These are phyloP conservation scores for Boletus coccyginus DNA, from an alignment of 768 basidiomycete species.

Conservation along the genomic window DNA sequence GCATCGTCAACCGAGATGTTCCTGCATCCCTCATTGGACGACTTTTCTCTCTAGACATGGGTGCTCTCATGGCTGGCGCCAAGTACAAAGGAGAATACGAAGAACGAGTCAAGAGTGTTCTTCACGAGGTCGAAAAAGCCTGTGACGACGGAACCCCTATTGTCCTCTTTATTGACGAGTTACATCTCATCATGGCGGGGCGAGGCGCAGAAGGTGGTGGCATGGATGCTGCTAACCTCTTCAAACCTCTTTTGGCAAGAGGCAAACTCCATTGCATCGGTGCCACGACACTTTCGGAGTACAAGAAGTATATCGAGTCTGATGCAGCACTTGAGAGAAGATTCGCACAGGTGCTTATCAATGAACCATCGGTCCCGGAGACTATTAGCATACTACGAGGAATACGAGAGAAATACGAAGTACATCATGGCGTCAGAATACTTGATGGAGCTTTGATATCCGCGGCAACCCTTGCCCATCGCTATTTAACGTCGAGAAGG, in stretches of 20 bases:
- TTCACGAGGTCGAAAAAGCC: constrained; percentile 92
- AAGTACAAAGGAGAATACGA: constrained; percentile 97
- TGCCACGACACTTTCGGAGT: constrained; percentile 90
- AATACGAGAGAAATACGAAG: constrained; percentile 91
- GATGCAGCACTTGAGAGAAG: constrained; percentile 89
- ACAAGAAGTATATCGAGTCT: constrained; percentile 90
- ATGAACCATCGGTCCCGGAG: constrained; percentile 86
- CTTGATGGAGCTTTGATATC: constrained; percentile 83
- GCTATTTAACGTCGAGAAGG: constrained; percentile 81
- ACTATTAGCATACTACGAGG: constrained; percentile 94
- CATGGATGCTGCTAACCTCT: constrained; percentile 91
- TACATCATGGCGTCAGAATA: constrained; percentile 88
- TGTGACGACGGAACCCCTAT: constrained; percentile 73
- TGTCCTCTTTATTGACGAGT: constrained; percentile 93
- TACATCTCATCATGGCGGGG: constrained; percentile 93
- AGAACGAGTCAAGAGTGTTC: constrained; percentile 89
- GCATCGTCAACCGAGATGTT: constrained; percentile 92
- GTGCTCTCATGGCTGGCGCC: constrained; percentile 90
- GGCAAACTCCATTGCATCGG: constrained; percentile 80
- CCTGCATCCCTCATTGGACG: constrained; percentile 70
- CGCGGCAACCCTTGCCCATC: constrained; percentile 89
- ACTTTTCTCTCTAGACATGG: constrained; percentile 89
- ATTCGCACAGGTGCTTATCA: constrained; percentile 91
- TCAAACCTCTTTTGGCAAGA: constrained; percentile 89
- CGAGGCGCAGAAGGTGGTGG: constrained; percentile 79